phyloP scores from a whole-genome alignment of 2,329 filamentous ascomycete species.

The Colletotrichum endophyticum region DNA sequence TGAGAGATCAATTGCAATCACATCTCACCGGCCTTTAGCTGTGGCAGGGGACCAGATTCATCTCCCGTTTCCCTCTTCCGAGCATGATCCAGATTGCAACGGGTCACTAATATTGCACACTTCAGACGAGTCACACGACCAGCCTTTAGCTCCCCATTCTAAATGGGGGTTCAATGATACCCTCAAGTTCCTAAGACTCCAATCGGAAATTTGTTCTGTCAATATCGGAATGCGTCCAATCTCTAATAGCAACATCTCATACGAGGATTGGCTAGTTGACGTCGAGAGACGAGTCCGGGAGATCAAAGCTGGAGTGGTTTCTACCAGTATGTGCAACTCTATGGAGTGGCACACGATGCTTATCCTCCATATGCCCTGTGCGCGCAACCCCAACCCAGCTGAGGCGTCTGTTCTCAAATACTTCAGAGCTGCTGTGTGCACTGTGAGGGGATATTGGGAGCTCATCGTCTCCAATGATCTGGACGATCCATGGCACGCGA shows the following conservation, averaged over 20 bases:
- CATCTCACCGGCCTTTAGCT: not conserved
- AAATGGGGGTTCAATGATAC: not conserved
- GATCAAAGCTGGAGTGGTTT: not conserved
- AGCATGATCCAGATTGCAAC: not conserved
- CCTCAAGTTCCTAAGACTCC: not conserved
- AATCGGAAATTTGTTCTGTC: not conserved
- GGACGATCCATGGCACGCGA: not conserved
- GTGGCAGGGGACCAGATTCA: not conserved
- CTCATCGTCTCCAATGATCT: not conserved
- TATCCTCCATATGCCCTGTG: not conserved
- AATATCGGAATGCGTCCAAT: not conserved
- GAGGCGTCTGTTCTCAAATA: not conserved
- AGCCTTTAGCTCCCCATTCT: not conserved
- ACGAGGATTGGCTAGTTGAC: not conserved
- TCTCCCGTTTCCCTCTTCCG: not conserved
- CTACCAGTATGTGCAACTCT: not conserved
- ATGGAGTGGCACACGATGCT: not conserved
- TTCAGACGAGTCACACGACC: not conserved
- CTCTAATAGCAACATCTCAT: not conserved
- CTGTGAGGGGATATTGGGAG: not conserved
- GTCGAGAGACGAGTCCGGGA: not conserved
- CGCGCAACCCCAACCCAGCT: not conserved
- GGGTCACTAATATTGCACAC: not conserved
- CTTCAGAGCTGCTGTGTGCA: not conserved
- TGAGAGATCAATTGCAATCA: not conserved